These are phyloP conservation scores for Nicotiana noctiflora DNA, from an alignment of 257 asterid genomes.

Conservation along the genomic window DNA sequence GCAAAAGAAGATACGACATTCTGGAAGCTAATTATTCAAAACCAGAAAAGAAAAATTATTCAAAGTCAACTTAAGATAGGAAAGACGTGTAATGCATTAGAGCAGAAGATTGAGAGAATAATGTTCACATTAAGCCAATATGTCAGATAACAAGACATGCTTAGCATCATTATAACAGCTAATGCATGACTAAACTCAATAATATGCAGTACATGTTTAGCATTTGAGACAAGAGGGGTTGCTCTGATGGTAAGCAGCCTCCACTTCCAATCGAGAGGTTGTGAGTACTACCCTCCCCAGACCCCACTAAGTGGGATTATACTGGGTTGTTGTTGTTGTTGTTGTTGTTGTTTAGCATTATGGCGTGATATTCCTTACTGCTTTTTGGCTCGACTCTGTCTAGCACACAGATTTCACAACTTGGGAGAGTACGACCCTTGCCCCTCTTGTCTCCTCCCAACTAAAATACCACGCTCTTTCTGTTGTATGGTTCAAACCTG, in stretches of 20 bases:
- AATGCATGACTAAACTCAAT: not conserved
- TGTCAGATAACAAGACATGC: not conserved
- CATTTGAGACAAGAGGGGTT: no score
- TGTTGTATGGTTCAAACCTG: not conserved
- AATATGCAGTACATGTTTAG: not conserved
- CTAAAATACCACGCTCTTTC: not conserved
- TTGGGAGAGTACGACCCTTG: no score
- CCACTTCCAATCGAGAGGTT: no score
- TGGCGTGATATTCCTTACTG: no score
- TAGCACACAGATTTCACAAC: no score
- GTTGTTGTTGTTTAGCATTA: no score
- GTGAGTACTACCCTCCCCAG: no score
- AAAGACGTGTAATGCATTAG: slow-evolving; percentile 1
- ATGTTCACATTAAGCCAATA: not conserved
- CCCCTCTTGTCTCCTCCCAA: not conserved
- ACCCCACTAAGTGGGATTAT: no score
- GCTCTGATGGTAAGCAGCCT: no score
- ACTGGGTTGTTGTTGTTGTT: no score
- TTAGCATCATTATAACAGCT: not conserved
- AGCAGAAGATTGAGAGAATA: not conserved
- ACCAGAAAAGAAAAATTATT: not conserved
- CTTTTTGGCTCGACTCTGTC: no score
- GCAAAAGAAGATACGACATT: no score
- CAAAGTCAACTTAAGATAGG: not conserved
- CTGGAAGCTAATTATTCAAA: not conserved